Base-by-base conservation (phyloP, 768 basidiomycete species). In the Suillus paluster region DNA sequence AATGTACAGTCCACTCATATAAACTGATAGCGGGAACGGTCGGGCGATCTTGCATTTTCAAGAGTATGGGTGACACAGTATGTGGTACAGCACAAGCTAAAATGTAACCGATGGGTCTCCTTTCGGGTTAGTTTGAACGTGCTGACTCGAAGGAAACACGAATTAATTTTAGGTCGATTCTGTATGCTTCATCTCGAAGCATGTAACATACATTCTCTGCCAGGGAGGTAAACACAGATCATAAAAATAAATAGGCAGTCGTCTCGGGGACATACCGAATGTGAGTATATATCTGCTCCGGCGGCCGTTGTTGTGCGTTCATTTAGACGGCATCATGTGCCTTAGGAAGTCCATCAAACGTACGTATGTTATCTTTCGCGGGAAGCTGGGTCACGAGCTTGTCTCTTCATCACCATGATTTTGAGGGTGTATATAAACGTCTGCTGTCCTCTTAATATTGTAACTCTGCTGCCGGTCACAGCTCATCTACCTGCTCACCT, bases 101-200 rank as follows among this genome's bases (percentile, higher is more conserved):
- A n/a, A n/a, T n/a, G n/a, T n/a, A n/a, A n/a, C n/a, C n/a, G n/a
- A n/a, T n/a, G n/a, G n/a, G n/a, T n/a, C n/a, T n/a, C n/a, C n/a
- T n/a, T n/a, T n/a, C n/a, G n/a, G n/a, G n/a, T n/a, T n/a, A n/a
- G n/a, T n/a, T n/a, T n/a, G n/a, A n/a, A n/a, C n/a, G n/a, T n/a
- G n/a, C n/a, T n/a, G n/a, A n/a, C n/a, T n/a, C n/a, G n/a, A n/a
- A n/a, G n/a, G n/a, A n/a, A n/a, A n/a, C n/a, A n/a, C n/a, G n/a
- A n/a, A n/a, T n/a, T n/a, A 58, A 83, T 88, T 19, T 82, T 92
- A 4, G 89, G 89, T 33, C 84, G 90, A 56, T 91, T 88, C 70
- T 90, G 90, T 44, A 85, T 89, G 82, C 55, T 92, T 91, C 74
- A 89, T 92, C 65, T 89, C 90, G 57, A 88, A 92, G n/a, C n/a